These are phyloP conservation scores for Leccinum longicurvipes DNA, from an alignment of 768 basidiomycete genomes.

Conservation along the genomic window DNA sequence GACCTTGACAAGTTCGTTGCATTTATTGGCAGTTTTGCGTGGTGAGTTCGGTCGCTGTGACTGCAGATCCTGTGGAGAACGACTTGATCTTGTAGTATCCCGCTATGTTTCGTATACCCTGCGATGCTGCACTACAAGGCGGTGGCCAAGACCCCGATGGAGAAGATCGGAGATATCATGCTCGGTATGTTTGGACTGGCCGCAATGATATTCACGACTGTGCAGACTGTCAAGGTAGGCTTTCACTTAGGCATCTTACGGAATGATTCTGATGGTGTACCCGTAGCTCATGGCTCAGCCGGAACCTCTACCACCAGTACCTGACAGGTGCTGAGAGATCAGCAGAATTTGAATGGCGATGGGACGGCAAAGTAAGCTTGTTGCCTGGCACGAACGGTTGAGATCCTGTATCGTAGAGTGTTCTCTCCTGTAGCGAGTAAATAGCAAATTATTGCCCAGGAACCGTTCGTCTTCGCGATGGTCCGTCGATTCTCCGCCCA, in stretches of 20 bases:
- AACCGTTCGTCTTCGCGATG: conserved; percentile 8
- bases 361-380: too few relatives aligned
- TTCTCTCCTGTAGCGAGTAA: conserved; percentile 10
- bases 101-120: conserved; percentile 92
- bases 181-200: conserved; percentile 73
- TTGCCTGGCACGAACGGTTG: not conserved
- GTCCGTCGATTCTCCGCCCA: conserved; percentile 19
- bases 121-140: conserved; percentile 90
- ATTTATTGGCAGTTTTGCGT: conserved; percentile 90
- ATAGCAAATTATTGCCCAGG: conserved; percentile 16
- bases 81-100: conserved; percentile 54
- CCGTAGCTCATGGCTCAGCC: conserved; percentile 61
- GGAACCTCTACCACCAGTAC: conserved; percentile 34
- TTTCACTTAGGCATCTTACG: not conserved
- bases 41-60: conserved; percentile 46
- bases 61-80: conserved; percentile 5
- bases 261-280: conserved; percentile 10
- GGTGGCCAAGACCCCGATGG: conserved; percentile 65
- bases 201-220: conserved; percentile 75
- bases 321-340: conserved; percentile 29
- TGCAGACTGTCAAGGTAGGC: conserved; percentile 67
- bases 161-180: conserved; percentile 66
- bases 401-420: conserved; percentile 12
- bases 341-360: conserved; percentile 1
- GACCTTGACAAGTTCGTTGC: conserved; percentile 97